Evolutionary conservation across 1,139 yeast species (phyloP).

Genomic region (Geotrichum aggregatum): DNA sequence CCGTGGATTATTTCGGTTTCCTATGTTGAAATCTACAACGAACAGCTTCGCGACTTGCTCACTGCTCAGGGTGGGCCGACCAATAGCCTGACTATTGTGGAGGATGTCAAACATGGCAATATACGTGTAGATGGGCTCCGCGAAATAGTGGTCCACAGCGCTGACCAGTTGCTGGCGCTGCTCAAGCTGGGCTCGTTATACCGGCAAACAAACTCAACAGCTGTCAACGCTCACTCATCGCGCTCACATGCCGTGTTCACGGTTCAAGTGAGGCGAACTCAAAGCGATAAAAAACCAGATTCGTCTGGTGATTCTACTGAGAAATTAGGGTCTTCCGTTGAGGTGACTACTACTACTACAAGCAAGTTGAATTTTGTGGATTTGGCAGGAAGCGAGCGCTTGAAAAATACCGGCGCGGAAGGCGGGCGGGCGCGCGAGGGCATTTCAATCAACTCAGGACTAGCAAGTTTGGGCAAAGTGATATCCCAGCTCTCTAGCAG

Average conservation of each 20-base stretch:
- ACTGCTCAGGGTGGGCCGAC: slow-evolving; percentile 23
- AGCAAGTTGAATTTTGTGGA: slow-evolving; percentile 78
- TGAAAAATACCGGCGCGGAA: slow-evolving; percentile 53
- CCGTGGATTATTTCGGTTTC: slow-evolving; percentile 51
- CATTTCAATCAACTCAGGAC: slow-evolving; percentile 81
- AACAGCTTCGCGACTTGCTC: slow-evolving; percentile 71
- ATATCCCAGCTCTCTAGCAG: slow-evolving; percentile 56
- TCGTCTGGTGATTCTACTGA: slow-evolving; percentile 28
- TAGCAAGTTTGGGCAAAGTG: slow-evolving; percentile 83
- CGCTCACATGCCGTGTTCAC: slow-evolving; percentile 88
- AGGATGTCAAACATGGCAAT: slow-evolving; percentile 60
- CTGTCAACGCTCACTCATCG: slow-evolving; percentile 44
- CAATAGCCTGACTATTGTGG: slow-evolving; percentile 64
- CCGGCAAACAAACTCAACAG: slow-evolving; percentile 53
- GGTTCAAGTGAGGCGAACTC: slow-evolving; percentile 46
- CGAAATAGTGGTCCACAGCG: slow-evolving; percentile 53
- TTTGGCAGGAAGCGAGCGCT: slow-evolving; percentile 89
- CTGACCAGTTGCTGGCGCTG: slow-evolving; percentile 56
- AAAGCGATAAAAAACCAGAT: slow-evolving; percentile 30
- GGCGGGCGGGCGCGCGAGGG: slow-evolving; percentile 52
- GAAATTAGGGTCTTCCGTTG: no score
- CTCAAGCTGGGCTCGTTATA: slow-evolving; percentile 67
- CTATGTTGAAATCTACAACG: slow-evolving; percentile 87
- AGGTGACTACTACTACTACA: slow-evolving; percentile 43
- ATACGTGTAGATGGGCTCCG: slow-evolving; percentile 70